A percentile compares a stretch with the other conserved stretches of the same genome.
Conservation (phyloP, 2,329 filamentous ascomycete species). For the Aspergillus luchuensis region DNA sequence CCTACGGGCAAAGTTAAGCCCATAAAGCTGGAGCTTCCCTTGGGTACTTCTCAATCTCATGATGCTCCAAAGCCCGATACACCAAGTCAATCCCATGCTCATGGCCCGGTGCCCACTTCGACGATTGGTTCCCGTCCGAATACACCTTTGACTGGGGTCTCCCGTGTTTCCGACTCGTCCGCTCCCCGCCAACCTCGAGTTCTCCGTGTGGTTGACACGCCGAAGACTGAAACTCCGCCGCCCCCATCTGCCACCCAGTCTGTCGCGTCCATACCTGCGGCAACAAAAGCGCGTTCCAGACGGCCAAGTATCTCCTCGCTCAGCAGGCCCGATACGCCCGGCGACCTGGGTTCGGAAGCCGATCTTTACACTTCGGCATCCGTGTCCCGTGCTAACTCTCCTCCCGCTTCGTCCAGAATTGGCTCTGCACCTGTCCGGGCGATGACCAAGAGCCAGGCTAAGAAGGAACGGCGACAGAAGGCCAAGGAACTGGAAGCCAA, state of each 20-base stretch:
- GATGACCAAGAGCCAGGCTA: slow-evolving; percentile 64
- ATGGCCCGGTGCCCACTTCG: slow-evolving; percentile 32
- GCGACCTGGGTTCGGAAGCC: slow-evolving; percentile 60
- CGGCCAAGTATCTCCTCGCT: slow-evolving; percentile 54
- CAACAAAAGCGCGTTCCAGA: slow-evolving; percentile 36
- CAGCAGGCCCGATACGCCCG: slow-evolving; percentile 63
- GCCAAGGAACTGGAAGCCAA: slow-evolving; percentile 50
- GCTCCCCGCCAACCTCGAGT: slow-evolving; percentile 50
- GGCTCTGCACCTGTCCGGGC: slow-evolving; percentile 61
- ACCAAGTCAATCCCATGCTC: slow-evolving; percentile 17
- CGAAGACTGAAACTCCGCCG: slow-evolving; percentile 51
- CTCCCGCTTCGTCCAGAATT: slow-evolving; percentile 54
- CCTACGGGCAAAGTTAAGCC: slow-evolving; percentile 32
- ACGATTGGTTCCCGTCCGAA: slow-evolving; percentile 52
- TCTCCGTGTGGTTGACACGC: slow-evolving; percentile 59
- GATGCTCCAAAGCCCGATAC: slow-evolving; percentile 32
- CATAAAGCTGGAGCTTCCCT: slow-evolving; percentile 37
- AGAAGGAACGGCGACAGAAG: slow-evolving; percentile 59
- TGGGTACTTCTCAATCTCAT: slow-evolving; percentile 20
- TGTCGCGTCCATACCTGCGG: slow-evolving; percentile 32
- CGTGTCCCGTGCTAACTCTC: slow-evolving; percentile 62
- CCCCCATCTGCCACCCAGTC: slow-evolving; percentile 36
- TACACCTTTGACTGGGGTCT: slow-evolving; percentile 45
- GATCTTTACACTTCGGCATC: slow-evolving; percentile 61
- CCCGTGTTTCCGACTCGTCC: slow-evolving; percentile 43